Conservation (phyloP, 768 basidiomycete species). For the Butyriboletus loyo region DNA sequence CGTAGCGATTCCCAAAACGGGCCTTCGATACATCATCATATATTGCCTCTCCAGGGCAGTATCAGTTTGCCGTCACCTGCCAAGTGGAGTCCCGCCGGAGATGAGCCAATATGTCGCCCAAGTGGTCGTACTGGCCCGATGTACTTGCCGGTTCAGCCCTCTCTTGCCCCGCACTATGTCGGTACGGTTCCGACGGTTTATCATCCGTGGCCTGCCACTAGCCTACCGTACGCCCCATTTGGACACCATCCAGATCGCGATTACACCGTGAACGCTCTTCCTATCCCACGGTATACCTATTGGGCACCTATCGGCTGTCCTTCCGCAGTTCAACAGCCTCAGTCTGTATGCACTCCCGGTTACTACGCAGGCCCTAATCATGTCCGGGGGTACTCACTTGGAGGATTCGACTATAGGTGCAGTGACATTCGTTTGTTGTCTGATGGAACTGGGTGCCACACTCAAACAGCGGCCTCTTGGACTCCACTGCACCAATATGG, state of each 20-base stretch:
- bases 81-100: constrained; percentile 79
- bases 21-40: constrained; percentile 2
- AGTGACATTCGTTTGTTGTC: constrained; percentile 44
- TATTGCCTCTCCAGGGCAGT: constrained; percentile 14
- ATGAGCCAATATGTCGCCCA: constrained; percentile 66
- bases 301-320: constrained; percentile 26
- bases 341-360: constrained; percentile 54
- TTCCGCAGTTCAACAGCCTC: constrained; percentile 51
- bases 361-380: constrained; percentile 46
- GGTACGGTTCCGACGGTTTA: constrained; percentile 32
- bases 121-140: constrained; percentile 50
- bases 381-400: constrained; percentile 58
- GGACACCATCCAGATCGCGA: constrained; percentile 21
- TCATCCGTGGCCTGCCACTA: constrained; percentile 23
- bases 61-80: constrained; percentile 65
- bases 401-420: constrained; percentile 51
- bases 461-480: constrained; percentile 44
- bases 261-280: constrained; percentile 8
- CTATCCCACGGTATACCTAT: constrained; percentile 19
- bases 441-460: constrained; percentile 38
- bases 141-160: constrained; percentile 64
- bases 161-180: constrained; percentile 37
- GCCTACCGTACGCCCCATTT: constrained; percentile 16
- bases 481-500: constrained; percentile 37
- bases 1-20: constrained; percentile 1